Conservation (phyloP, 2,329 filamentous ascomycete genomes). For the Lasiodiplodia sp. region DNA sequence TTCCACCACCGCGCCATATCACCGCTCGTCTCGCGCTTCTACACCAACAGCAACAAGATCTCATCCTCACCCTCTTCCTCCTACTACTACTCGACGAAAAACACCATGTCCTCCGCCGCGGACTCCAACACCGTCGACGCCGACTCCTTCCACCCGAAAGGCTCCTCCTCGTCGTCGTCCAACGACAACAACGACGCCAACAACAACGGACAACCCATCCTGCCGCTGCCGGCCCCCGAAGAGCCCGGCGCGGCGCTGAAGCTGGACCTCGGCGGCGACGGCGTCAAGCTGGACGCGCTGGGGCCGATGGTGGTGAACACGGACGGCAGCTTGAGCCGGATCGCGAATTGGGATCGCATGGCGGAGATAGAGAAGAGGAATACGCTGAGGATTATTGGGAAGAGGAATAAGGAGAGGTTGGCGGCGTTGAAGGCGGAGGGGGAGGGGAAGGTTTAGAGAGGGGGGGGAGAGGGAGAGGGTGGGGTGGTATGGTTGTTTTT, state of each 20-base stretch:
- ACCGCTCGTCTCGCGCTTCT: not conserved
- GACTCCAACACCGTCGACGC: constrained; percentile 3
- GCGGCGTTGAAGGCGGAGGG: constrained; percentile 58
- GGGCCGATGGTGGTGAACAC: constrained; percentile 77
- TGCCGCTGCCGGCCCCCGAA: constrained; percentile 33
- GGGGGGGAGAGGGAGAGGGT: no score
- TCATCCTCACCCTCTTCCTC: not conserved
- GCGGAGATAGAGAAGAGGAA: constrained; percentile 70
- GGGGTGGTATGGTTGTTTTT: no score
- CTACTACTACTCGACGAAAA: not conserved
- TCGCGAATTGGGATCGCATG: constrained; percentile 78
- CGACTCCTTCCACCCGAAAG: constrained; percentile 20
- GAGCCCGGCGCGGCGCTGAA: constrained; percentile 39
- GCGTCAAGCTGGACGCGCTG: constrained; percentile 69
- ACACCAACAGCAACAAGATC: not conserved
- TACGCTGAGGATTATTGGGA: constrained; percentile 71
- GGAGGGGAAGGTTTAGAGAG: no score
- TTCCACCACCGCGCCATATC: not conserved
- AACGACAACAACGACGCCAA: not conserved
- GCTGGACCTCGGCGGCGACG: constrained; percentile 44
- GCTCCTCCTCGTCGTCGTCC: not conserved
- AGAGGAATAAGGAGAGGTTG: constrained; percentile 70
- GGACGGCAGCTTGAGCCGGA: constrained; percentile 74
- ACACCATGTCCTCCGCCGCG: no score
- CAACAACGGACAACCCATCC: not conserved